Evolutionary conservation across 1,284 basidiomycete genomes (phyloP).

Genomic region (Sporisorium graminicola): DNA sequence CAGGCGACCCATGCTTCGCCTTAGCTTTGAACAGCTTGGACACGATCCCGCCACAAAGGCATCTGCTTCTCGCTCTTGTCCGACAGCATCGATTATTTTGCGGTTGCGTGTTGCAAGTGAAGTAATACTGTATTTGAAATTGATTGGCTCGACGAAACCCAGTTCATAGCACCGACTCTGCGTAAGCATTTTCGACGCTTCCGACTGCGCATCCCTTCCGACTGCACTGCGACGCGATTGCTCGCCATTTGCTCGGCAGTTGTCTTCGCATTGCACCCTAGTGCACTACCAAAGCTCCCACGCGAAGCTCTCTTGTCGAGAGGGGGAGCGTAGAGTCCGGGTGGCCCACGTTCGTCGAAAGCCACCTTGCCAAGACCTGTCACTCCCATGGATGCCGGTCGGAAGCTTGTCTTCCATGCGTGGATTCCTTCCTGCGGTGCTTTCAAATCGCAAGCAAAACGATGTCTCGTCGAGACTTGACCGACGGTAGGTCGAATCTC

Average conservation of each 20-base stretch:
- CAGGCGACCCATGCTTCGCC: constrained; percentile 20
- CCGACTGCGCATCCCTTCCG: neutral
- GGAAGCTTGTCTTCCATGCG: constrained; percentile 8
- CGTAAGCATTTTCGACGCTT: neutral
- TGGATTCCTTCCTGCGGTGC: neutral
- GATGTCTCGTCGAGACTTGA: constrained; percentile 6
- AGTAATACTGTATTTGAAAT: neutral
- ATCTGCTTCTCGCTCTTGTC: no score
- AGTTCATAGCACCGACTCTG: neutral
- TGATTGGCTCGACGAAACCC: neutral
- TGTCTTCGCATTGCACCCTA: neutral
- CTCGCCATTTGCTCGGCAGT: neutral
- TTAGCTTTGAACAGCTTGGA: neutral
- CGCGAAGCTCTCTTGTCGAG: neutral
- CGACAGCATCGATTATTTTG: neutral
- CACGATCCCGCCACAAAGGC: no score
- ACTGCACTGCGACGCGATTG: neutral
- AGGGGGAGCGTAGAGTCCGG: neutral
- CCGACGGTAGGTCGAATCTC: constrained; percentile 8
- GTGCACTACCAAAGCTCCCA: neutral
- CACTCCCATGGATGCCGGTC: constrained; percentile 1
- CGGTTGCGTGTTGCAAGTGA: neutral
- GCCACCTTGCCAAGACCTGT: constrained; percentile 24
- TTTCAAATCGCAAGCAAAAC: neutral
- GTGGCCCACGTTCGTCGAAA: constrained; percentile 11